phyloP scores from a whole-genome alignment of 768 basidiomycete species.

The Amanita thiersii region DNA sequence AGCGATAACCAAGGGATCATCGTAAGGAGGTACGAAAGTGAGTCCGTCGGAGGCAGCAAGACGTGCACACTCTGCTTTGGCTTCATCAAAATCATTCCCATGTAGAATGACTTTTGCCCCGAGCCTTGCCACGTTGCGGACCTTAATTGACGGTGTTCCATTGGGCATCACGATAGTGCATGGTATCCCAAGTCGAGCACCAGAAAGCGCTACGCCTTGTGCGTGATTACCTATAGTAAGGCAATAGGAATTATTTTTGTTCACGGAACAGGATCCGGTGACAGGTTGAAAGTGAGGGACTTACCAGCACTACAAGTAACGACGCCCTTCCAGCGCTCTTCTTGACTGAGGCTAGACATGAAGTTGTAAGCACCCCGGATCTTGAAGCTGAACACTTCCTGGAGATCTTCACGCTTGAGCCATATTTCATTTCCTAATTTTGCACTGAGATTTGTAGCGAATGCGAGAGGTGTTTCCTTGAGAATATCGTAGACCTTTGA shows the following conservation, averaged over 20 bases:
- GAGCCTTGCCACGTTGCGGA: constrained; percentile 87
- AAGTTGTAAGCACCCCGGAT: constrained; percentile 98
- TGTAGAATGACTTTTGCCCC: constrained; percentile 93
- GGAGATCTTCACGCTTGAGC: constrained; percentile 95
- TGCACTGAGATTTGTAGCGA: constrained; percentile 78
- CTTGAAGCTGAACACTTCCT: constrained; percentile 98
- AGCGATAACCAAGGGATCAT: constrained; percentile 94
- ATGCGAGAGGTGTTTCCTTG: constrained; percentile 84
- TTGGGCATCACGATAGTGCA: constrained; percentile 99
- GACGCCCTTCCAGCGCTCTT: constrained; percentile 96
- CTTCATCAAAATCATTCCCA: constrained; percentile 91
- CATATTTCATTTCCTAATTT: constrained; percentile 90
- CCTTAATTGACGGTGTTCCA: constrained; percentile 93
- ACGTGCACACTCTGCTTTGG: constrained; percentile 88
- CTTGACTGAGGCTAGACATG: constrained; percentile 82
- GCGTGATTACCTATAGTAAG: constrained; percentile 82
- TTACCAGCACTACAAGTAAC: constrained; percentile 97
- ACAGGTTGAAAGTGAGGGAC: constrained; percentile 22
- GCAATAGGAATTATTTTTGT: constrained; percentile 11
- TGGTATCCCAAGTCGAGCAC: constrained; percentile 76
- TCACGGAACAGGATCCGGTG: constrained; percentile 30
- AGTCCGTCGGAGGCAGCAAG: constrained; percentile 71
- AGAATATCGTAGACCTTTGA: constrained; percentile 87
- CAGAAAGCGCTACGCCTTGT: constrained; percentile 96
- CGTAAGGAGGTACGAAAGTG: constrained; percentile 92